Evolutionary conservation across 345 rosid genomes (phyloP), one percentile per base, ranked within the genome.

Genomic region (Alliaria petiolata): DNA sequence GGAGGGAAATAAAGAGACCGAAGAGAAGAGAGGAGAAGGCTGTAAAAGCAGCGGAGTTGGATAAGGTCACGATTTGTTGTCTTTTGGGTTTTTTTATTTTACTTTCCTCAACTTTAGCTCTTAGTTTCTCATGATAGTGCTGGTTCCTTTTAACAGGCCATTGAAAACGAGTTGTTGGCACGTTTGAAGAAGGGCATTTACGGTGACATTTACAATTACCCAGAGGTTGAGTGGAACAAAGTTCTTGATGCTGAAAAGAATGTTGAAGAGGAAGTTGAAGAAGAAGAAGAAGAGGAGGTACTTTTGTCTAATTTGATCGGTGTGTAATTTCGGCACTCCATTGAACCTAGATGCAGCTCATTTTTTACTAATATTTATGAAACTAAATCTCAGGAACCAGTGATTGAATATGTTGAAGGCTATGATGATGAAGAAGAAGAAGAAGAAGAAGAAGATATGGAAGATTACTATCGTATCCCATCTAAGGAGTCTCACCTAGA

Each of bases 1-100:
- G 93, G 74, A n/a, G n/a, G n/a, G n/a, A n/a, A n/a, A 91, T 85
- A 78, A 68, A 78, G 62, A 47, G 25, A 82, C 62, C 88, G 77
- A 85, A 93, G 6, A 87, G 98, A 82, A 89, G 92, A 77, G 92
- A 88, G 83, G 88, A 87, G 46, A 91, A 91, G 78, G 99, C 98
- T 31, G 82, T 74, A 67, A 88, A 79, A 54, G 98, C 99, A 52
- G 99, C 99, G 1, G 70, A 71, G 51, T 50, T 95, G 80, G 97
- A 93, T 9, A 88, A 83, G 99, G 99, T 91, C 72, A 46, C 61
- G n/a, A 56, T 68, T 54, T 28, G n/a, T 3, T 50, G 19, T 13
- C 57, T 65, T 65, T n/a, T n/a, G n/a, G n/a, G n/a, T n/a, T n/a
- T n/a, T 22, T 50, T 35, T 8, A 42, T 53, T 34, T 51, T 4